Base-by-base conservation (phyloP, 148 eudicot genomes). In the Amaranthus hypochondriacus region DNA sequence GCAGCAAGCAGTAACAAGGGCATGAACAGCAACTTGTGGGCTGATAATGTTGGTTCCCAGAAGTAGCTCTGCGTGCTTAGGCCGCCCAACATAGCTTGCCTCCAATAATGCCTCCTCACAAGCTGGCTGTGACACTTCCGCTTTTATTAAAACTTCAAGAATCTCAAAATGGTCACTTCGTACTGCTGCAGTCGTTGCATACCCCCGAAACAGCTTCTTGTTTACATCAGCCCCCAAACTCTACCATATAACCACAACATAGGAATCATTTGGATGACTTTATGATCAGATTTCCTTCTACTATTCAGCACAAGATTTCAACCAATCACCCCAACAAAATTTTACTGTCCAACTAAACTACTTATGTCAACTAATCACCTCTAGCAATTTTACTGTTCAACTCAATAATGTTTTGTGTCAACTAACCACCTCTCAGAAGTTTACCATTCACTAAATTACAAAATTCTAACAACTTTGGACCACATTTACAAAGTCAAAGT, bases 41-140 rank as follows among this genome's bases (percentile, higher is more conserved):
- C 90, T 87, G 81, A 90, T 85, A 76, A 81, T 75, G 56, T 82
- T 73, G 62, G 89, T 80, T 21, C 76, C 85, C 86, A 90, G 83
- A 56, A 90, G 90, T 46, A 85, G 75, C 83, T 88, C 86, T 18
- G 86, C 88, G 55, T 83, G 80, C 66, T 80, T 80, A 66, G 87
- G 85, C 58, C 75, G 77, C 52, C 92, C 95, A 60, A 84, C 71
- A 54, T 83, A 79, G 81, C 87, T 80, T 49, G 92, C 92, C 83
- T 90, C 95, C 73, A 90, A 28, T 77, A 90, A 66, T 8, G 91
- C 92, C 85, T 90, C 95, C 75, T 90, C 95, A 71, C 85, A 88
- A 52, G 92, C 90, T 12, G 77, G 71, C 68, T 85, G 92, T 64
- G 65, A 71, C 15, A 82, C 84, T 68, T 89, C 86, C 66, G 77